These are phyloP conservation scores for Starmera amethionina DNA, from an alignment of 805 yeast genomes.

Conservation along the genomic window DNA sequence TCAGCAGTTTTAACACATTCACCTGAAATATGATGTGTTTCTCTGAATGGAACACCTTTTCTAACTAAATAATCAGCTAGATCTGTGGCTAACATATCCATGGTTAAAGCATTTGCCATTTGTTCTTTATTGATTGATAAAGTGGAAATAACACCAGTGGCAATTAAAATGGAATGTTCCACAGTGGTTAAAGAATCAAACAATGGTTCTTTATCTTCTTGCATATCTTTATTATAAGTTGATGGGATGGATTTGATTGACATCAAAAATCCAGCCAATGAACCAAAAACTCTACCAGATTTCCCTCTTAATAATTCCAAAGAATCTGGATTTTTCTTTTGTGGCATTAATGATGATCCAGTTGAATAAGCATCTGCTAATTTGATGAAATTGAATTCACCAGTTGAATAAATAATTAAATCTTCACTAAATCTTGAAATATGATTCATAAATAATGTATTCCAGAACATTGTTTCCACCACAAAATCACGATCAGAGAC, in stretches of 20 bases:
- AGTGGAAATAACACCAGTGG: slow-evolving; percentile 94
- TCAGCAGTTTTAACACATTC: slow-evolving; percentile 93
- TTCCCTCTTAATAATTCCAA: slow-evolving; percentile 93
- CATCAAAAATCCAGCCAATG: slow-evolving; percentile 93
- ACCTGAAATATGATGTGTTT: slow-evolving; percentile 97
- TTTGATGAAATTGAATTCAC: slow-evolving; percentile 91
- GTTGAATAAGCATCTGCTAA: slow-evolving; percentile 97
- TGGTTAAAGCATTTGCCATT: slow-evolving; percentile 85
- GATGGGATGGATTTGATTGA: slow-evolving; percentile 95
- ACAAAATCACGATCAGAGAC: slow-evolving; percentile 97
- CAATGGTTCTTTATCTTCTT: slow-evolving; percentile 98
- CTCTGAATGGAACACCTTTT: slow-evolving; percentile 98
- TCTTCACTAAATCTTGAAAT: slow-evolving; percentile 92
- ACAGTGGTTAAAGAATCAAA: slow-evolving; percentile 87
- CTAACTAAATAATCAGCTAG: slow-evolving; percentile 95
- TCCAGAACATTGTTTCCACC: slow-evolving; percentile 93
- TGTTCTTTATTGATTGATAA: slow-evolving; percentile 58
- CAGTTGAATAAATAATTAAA: slow-evolving; percentile 90
- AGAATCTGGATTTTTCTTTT: slow-evolving; percentile 96
- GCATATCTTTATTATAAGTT: slow-evolving; percentile 96
- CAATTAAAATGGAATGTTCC: slow-evolving; percentile 87
- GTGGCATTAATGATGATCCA: slow-evolving; percentile 98
- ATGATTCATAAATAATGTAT: slow-evolving; percentile 89
- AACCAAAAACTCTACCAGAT: slow-evolving; percentile 95
- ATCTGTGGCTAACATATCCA: slow-evolving; percentile 99